phyloP scores from a whole-genome alignment of 768 basidiomycete genomes.

The Udeniomyces megalosporus region DNA sequence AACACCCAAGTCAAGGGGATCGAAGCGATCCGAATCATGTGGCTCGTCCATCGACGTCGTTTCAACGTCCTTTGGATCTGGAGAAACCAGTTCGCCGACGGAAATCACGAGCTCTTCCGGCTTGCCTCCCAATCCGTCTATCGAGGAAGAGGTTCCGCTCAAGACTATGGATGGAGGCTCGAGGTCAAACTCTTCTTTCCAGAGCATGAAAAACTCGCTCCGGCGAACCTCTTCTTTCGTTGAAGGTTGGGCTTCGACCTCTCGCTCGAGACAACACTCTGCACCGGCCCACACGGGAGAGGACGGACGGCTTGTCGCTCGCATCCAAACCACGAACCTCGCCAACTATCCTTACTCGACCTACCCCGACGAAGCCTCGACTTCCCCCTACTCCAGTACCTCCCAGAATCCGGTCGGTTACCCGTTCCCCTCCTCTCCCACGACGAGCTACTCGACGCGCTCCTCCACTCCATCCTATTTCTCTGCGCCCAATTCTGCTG shows the following conservation, averaged over 20 bases:
- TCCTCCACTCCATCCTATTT: neutral
- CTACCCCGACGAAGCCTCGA: neutral
- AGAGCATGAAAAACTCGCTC: neutral
- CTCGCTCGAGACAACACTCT: neutral
- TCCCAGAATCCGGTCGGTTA: neutral
- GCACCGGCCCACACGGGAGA: neutral
- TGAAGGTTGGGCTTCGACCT: neutral
- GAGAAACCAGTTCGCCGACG: too few species aligned
- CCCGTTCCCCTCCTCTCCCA: neutral
- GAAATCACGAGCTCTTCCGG: neutral
- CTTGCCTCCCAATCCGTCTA: neutral
- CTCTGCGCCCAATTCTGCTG: neutral
- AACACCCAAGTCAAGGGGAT: neutral
- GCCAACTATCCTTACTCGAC: neutral
- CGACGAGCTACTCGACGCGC: too few species aligned
- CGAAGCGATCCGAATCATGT: neutral
- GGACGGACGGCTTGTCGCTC: neutral
- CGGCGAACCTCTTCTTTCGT: conserved; percentile 2
- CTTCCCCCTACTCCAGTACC: neutral
- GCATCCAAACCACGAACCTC: neutral
- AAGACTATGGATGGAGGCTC: neutral
- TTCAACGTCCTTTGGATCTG: neutral
- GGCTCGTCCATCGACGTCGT: neutral
- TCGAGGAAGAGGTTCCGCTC: neutral
- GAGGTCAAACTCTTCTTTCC: conserved; percentile 1